Evolutionary conservation across 2,329 filamentous ascomycete genomes (phyloP).

Genomic region (Arthrobotrys iridis): DNA sequence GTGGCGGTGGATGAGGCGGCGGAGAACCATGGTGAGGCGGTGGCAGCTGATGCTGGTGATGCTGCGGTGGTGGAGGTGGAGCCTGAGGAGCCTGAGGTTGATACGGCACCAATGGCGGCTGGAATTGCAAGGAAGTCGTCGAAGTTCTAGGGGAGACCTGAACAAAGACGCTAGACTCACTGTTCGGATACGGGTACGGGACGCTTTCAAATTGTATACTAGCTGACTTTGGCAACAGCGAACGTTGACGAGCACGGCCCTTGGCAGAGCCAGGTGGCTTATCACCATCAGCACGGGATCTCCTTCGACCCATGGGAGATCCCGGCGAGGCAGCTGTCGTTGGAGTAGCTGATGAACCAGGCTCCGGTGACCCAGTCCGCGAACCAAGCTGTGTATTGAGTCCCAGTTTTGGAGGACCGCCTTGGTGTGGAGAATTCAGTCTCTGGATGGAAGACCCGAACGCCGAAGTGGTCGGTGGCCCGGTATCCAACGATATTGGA

Average conservation of each 20-base stretch:
- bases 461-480: conserved; percentile 21
- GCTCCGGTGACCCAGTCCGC: conserved; percentile 37
- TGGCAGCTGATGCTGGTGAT: conserved; percentile 36
- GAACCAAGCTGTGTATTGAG: conserved; percentile 42
- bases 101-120: conserved; percentile 47
- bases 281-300: conserved; percentile 42
- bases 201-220: conserved; percentile 52
- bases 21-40: conserved; percentile 33
- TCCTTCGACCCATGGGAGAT: conserved; percentile 46
- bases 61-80: conserved; percentile 11
- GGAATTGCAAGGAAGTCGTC: conserved; percentile 43
- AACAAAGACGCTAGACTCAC: conserved; percentile 50
- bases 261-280: conserved; percentile 43
- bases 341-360: conserved; percentile 41
- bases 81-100: conserved; percentile 21
- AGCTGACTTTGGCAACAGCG: conserved; percentile 45
- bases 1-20: conserved; percentile 18
- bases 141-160: conserved; percentile 47
- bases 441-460: conserved; percentile 36
- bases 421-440: conserved; percentile 43
- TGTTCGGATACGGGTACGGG: conserved; percentile 44
- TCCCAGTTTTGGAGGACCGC: conserved; percentile 43
- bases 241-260: conserved; percentile 43
- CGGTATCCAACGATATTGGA: conserved; percentile 49
- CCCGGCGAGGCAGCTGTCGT: conserved; percentile 47